Conservation (phyloP, 805 yeast genomes). For the Saccharomycopsis babjevae region DNA sequence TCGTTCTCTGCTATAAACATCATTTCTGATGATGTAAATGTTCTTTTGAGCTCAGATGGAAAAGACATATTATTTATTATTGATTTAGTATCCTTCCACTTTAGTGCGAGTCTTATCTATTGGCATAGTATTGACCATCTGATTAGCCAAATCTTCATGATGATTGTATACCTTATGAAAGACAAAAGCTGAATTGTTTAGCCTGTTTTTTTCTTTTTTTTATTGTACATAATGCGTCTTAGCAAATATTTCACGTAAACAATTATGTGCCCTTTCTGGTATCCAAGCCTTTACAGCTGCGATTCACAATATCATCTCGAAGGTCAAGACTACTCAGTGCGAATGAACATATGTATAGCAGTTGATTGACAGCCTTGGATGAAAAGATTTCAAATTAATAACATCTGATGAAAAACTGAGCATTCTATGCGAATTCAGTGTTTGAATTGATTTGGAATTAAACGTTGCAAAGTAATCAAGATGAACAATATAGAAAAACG, state of each 20-base stretch:
- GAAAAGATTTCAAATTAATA: no score
- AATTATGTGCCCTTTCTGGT: background rate
- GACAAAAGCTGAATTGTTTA: no score
- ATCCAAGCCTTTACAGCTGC: background rate
- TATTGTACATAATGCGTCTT: background rate
- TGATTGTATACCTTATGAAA: background rate
- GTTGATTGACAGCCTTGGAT: no score
- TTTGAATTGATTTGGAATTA: no score
- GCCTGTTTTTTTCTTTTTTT: background rate
- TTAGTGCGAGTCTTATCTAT: no score
- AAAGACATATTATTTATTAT: conserved; percentile 41
- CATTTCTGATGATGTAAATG: conserved; percentile 67
- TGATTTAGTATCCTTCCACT: background rate
- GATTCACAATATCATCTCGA: background rate
- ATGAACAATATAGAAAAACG: conserved; percentile 13
- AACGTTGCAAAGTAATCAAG: no score
- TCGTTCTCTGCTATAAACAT: conserved; percentile 82
- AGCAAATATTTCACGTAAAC: background rate
- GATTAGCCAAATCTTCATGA: background rate
- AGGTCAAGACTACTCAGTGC: no score
- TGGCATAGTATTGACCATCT: no score
- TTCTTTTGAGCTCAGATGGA: conserved; percentile 42
- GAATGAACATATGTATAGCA: no score
- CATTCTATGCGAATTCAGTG: no score
- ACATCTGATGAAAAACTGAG: no score